Conservation (phyloP, 345 rosid genomes). For the Salix arbutifolia region DNA sequence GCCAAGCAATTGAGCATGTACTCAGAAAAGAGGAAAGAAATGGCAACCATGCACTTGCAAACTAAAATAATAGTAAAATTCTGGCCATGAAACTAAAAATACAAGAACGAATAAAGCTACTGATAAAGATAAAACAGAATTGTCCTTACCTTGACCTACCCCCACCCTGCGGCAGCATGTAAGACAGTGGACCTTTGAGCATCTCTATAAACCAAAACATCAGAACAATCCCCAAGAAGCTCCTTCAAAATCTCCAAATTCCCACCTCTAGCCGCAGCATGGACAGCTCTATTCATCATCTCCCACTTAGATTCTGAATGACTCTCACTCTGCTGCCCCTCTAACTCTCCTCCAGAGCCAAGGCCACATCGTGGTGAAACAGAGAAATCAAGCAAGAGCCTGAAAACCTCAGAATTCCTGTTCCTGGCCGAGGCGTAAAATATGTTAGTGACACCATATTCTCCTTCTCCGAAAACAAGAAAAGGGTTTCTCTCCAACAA, state of each 20-base stretch:
- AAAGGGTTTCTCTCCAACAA: conserved; percentile 70
- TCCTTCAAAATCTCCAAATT: conserved; percentile 63
- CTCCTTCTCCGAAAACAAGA: conserved; percentile 96
- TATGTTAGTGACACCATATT: conserved; percentile 84
- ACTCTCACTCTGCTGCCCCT: conserved; percentile 32
- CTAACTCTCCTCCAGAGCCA: conserved; percentile 32
- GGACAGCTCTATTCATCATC: conserved; percentile 80
- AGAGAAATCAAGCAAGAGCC: conserved; percentile 48
- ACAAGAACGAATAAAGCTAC: neutral
- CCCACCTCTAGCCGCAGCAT: conserved; percentile 88
- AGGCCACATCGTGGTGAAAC: conserved; percentile 32
- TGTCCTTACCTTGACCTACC: conserved; percentile 62
- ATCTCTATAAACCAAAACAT: conserved; percentile 49
- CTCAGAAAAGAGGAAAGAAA: neutral
- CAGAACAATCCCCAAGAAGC: conserved; percentile 33
- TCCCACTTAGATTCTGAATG: conserved; percentile 49
- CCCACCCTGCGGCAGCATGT: conserved; percentile 84
- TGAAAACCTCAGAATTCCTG: conserved; percentile 57
- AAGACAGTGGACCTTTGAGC: conserved; percentile 61
- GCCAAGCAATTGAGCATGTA: neutral
- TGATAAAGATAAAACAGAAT: neutral
- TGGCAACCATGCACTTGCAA: neutral
- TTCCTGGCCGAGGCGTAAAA: conserved; percentile 82
- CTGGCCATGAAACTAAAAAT: neutral
- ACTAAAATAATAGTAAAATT: neutral